Percentiles rank a stretch among this genome's conserved stretches.
Evolutionary conservation across 176 grass and related monocot genomes (phyloP).

Genomic region (Rhynchospora pubera): DNA sequence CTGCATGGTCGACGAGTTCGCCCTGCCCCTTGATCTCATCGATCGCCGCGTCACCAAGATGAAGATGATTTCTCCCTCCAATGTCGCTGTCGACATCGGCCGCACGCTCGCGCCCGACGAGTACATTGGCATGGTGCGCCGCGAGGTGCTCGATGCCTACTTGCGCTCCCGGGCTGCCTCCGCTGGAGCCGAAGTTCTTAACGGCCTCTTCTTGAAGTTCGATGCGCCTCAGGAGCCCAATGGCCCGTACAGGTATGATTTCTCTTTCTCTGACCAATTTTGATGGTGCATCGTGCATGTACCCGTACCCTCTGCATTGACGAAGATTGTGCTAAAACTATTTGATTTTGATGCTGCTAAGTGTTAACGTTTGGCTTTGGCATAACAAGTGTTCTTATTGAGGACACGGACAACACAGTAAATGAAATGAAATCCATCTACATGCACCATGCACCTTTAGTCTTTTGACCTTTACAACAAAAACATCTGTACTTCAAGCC

Average conservation of each 20-base stretch:
- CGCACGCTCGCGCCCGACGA: conserved; percentile 71
- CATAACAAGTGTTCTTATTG: neutral
- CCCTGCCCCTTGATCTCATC: conserved; percentile 79
- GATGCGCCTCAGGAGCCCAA: conserved; percentile 55
- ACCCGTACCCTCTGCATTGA: too few relatives aligned
- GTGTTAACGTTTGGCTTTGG: too few relatives aligned
- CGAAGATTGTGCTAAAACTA: too few relatives aligned
- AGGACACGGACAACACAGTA: too few relatives aligned
- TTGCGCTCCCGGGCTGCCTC: conserved; percentile 53
- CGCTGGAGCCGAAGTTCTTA: conserved; percentile 67
- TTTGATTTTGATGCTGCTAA: too few relatives aligned
- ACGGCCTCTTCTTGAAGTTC: conserved; percentile 82
- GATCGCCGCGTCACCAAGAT: conserved; percentile 86
- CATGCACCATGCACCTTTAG: neutral
- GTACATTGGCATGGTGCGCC: conserved; percentile 94
- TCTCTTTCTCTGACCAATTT: too few relatives aligned
- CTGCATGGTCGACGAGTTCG: conserved; percentile 98
- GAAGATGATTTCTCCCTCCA: conserved; percentile 99
- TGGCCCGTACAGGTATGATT: conserved; percentile 39
- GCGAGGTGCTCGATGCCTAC: conserved; percentile 92
- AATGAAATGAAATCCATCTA: neutral
- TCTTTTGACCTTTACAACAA: too few relatives aligned
- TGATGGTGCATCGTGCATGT: too few relatives aligned
- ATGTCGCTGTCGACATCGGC: conserved; percentile 94
- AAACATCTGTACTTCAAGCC: too few relatives aligned